Evolutionary conservation across 257 asterid species (phyloP).

Genomic region (Penstemon barbatus): DNA sequence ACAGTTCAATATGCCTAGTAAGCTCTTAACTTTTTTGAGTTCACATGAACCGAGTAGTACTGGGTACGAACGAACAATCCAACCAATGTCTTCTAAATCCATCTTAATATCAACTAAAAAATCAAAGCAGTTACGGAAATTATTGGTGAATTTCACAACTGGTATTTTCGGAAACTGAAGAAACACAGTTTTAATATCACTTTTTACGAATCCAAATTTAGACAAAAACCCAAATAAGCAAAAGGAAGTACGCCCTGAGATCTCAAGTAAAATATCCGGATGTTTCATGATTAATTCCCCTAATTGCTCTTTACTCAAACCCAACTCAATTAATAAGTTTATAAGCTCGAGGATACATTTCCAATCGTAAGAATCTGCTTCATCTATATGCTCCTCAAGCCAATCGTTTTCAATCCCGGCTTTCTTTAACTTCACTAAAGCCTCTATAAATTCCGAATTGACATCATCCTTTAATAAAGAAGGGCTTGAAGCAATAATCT

Average conservation of each 20-base stretch:
- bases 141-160: conserved; percentile 32
- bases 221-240: conserved; percentile 37
- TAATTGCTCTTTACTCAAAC: conserved; percentile 39
- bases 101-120: conserved; percentile 44
- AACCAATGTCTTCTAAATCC: conserved; percentile 35
- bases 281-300: conserved; percentile 29
- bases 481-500: conserved; percentile 43
- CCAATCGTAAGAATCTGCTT: conserved; percentile 39
- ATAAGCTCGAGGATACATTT: conserved; percentile 33
- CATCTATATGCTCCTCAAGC: conserved; percentile 41
- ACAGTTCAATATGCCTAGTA: conserved; percentile 27
- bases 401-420: conserved; percentile 37
- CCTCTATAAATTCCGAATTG: conserved; percentile 27
- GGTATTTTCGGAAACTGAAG: conserved; percentile 38
- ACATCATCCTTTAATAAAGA: conserved; percentile 36
- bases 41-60: conserved; percentile 47
- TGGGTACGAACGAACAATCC: conserved; percentile 30
- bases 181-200: conserved; percentile 33
- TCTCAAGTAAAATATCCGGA: conserved; percentile 40
- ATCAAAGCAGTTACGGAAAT: conserved; percentile 35
- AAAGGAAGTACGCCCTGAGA: conserved; percentile 35
- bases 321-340: conserved; percentile 34
- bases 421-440: conserved; percentile 34
- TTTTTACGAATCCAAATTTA: conserved; percentile 41
- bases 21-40: conserved; percentile 36